Base-by-base conservation (phyloP, 495 filamentous ascomycete genomes). In the Lasiosphaeria miniovina region DNA sequence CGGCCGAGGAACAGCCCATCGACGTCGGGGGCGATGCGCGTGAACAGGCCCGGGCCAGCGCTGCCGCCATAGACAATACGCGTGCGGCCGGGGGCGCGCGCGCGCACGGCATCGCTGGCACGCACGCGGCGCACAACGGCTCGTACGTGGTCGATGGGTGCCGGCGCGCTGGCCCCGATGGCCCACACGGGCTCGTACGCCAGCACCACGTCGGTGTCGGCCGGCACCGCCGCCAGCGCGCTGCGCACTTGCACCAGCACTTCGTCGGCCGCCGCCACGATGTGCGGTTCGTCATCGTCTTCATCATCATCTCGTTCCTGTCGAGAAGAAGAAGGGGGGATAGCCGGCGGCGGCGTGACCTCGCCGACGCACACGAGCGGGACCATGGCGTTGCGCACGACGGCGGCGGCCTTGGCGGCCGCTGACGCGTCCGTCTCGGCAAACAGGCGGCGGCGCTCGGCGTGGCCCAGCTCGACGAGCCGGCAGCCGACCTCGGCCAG, bases 121-220 rank as follows among this genome's bases (percentile, higher is more conserved):
- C 85, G 77, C 46, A 95, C 75, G 6, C 80, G 79, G 62, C 78
- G 75, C 50, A 88, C 84, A n/a, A 93, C 90, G 38, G 76, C 80
- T 4, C 82, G 77, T 4, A 96, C 89, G 72, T 94, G 86, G 58
- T 88, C 84, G 34, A 83, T 80, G 8, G 76, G 75, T 4, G 91
- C 91, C n/a, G 90, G 90, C 63, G 84, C 77, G 0, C 76, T 74
- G 34, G 88, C 82, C 3, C 90, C 90, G 72, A 95, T 95, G 0
- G 90, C 90, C 90, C 90, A 95, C 1, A 93, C 89, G 10, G 90
- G 90, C 76, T 96, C 91, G 69, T 96, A 96, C 4, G 90, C 91
- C 43, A 94, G 79, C 12, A 93, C 84, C 17, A 93, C 81, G n/a
- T 91, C 84, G 1, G 80, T 81, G 9, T 84, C 76, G 3, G 67